phyloP scores from a whole-genome alignment of 2,329 filamentous ascomycete species.

The Pseudocercospora vitis region DNA sequence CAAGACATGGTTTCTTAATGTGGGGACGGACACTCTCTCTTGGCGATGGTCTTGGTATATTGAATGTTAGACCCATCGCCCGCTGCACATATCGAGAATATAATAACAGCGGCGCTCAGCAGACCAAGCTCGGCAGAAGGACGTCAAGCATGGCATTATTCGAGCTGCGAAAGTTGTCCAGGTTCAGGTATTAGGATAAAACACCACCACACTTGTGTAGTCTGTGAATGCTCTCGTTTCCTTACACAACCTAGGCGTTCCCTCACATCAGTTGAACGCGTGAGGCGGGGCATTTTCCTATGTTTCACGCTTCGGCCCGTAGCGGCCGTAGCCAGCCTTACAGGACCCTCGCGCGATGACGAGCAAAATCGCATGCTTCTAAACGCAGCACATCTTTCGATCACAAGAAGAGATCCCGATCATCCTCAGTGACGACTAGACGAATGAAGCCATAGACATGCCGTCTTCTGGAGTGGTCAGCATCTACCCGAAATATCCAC shows the following conservation, averaged over 20 bases:
- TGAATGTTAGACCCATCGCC: not conserved
- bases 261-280: slow-evolving; percentile 44
- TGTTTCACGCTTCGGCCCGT: no score
- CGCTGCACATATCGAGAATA: not conserved
- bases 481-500: not conserved
- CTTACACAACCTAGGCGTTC: slow-evolving; percentile 50
- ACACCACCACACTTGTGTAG: slow-evolving; percentile 89
- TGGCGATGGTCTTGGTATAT: not conserved
- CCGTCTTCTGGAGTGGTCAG: not conserved
- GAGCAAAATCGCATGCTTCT: no score
- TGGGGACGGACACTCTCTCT: no score
- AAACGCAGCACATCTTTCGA: not conserved
- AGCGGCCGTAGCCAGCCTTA: no score
- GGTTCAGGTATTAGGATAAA: slow-evolving; percentile 89
- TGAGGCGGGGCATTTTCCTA: no score
- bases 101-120: not conserved
- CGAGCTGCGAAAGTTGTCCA: slow-evolving; percentile 65
- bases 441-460: not conserved
- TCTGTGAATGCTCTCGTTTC: slow-evolving; percentile 53
- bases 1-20: no score
- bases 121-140: not conserved
- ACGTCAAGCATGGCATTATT: not conserved
- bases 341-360: no score
- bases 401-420: not conserved
- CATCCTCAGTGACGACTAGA: not conserved